Base-by-base conservation (phyloP, 176 grass and related monocot genomes). In the Aegilops bicornis region DNA sequence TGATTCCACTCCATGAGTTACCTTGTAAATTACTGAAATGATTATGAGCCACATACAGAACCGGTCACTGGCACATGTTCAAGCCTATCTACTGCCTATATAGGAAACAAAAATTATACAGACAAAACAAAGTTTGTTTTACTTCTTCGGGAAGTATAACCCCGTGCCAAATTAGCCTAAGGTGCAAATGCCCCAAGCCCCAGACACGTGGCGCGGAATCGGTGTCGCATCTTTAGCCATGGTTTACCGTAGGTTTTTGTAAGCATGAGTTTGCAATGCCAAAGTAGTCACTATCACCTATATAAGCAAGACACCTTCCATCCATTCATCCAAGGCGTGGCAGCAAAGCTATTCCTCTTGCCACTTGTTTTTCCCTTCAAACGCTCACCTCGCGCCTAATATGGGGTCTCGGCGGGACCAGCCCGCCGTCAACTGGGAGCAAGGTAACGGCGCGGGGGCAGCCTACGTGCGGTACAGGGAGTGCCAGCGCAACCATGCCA, bases 401-500 rank as follows among this genome's bases (percentile, higher is more conserved):
- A 93, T 94, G 86, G 92, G 89, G 2, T 83, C 86, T 79, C 76
- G 86, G 82, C 86, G 89, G 58, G 79, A 89, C 5, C 58, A 25
- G n/a, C 60, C 45, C 3, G 17, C 64, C 6, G n/a, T 43, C 31
- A 6, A 82, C 43, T 73, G 31, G 78, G 79, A 52, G 67, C 4
- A 48, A 62, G 70, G 48, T 15, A 91, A 93, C 59, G 89, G 89
- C 7, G 64, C 54, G 25, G 67, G 73, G 50, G 45, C 8, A 12
- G 22, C 54, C 54, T 80, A 74, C 25, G 83, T 94, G 83, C 76
- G 73, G 10, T 94, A 91, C 86, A 69, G 16, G 52, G 80, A 94
- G 86, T 94, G 92, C 86, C 80, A 85, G 92, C 86, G 89, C 79
- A 94, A 94, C 89, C 86, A 91, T 64, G 83, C 80, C 6, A 84